Conservation (phyloP, 805 yeast species). For the Alloascoidea africana region DNA sequence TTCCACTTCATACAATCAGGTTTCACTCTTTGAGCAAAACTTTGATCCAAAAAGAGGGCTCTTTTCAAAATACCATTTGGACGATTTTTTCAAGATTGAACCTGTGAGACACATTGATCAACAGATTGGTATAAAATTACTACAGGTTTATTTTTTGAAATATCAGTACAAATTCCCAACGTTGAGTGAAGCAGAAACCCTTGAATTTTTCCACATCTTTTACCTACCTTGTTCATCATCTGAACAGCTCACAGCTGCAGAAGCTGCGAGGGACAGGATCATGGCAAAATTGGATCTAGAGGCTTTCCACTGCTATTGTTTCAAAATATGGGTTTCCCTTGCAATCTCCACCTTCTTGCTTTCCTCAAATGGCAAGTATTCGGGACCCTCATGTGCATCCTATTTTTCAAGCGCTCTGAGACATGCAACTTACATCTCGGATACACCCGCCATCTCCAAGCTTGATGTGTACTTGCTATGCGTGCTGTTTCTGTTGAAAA, state of each 20-base stretch:
- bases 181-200: not conserved
- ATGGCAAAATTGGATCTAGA: not conserved
- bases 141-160: not conserved
- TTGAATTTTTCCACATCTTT: not conserved
- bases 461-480: not conserved
- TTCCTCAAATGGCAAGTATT: not conserved
- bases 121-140: not conserved
- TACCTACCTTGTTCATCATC: too few relatives aligned
- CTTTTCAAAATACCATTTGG: constrained; percentile 1
- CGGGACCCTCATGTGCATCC: not conserved
- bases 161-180: constrained; percentile 1
- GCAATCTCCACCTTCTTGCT: not conserved
- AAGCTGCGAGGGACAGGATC: not conserved
- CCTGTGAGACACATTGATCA: not conserved
- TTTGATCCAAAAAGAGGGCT: not conserved
- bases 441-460: not conserved
- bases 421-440: not conserved
- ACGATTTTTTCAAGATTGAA: constrained; percentile 1
- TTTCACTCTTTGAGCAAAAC: not conserved
- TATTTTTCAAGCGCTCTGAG: constrained; percentile 1
- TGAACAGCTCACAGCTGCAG: too few relatives aligned
- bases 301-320: constrained; percentile 1
- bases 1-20: too few relatives aligned
- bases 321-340: not conserved
- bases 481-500: not conserved